Evolutionary conservation across 768 basidiomycete genomes (phyloP).

Genomic region (Suillus placidus): DNA sequence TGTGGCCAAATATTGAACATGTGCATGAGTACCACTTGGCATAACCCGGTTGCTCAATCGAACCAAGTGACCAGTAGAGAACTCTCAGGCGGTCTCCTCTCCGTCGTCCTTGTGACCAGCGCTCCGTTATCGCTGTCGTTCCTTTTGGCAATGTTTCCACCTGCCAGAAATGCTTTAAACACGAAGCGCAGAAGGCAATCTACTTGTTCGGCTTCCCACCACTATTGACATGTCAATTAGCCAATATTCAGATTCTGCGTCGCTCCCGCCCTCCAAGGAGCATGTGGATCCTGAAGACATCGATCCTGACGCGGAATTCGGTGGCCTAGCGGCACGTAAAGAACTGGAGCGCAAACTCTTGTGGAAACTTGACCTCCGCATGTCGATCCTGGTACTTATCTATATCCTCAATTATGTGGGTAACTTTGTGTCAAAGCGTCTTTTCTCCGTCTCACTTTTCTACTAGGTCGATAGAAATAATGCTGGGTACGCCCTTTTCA

Average conservation of each 20-base stretch:
- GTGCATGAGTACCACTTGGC: not conserved
- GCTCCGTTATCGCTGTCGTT: not conserved
- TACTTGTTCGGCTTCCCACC: not conserved
- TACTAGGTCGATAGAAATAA: slow-evolving; percentile 70
- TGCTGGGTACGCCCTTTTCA: slow-evolving; percentile 47
- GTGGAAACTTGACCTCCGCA: slow-evolving; percentile 57
- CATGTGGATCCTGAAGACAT: slow-evolving; percentile 8
- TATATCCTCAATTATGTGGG: slow-evolving; percentile 42
- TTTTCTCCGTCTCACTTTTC: not conserved
- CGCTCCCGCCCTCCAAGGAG: slow-evolving; percentile 13
- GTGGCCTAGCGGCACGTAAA: slow-evolving; percentile 47
- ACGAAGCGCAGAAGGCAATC: not conserved
- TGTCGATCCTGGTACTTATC: slow-evolving; percentile 52
- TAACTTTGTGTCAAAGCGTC: not conserved
- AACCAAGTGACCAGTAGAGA: not conserved
- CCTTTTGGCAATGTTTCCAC: not conserved
- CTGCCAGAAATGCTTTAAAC: not conserved
- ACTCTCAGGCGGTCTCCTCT: not conserved
- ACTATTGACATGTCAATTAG: slow-evolving; percentile 17
- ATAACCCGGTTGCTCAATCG: not conserved
- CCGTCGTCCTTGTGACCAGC: not conserved
- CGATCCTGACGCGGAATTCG: slow-evolving; percentile 48
- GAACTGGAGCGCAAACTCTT: slow-evolving; percentile 55
- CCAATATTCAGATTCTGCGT: slow-evolving; percentile 6
- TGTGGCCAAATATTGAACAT: not conserved